Conservation (phyloP, 805 yeast genomes). For the Lachancea sp. region DNA sequence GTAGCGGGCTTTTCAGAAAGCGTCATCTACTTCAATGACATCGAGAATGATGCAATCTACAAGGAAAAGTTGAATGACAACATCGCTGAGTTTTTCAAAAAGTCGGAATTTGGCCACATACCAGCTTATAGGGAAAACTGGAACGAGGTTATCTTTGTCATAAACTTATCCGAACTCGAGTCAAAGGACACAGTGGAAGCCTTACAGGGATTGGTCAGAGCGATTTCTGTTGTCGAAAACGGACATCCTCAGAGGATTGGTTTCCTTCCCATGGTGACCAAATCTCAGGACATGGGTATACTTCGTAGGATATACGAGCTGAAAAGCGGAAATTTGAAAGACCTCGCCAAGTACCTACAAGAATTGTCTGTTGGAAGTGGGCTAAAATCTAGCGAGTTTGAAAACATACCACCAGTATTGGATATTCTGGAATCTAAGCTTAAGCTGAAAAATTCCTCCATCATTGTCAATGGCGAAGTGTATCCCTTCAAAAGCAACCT, state of each 20-base stretch:
- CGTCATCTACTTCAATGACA: constrained; percentile 70
- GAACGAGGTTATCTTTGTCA: constrained; percentile 63
- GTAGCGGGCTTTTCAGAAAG: constrained; percentile 31
- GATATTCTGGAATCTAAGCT: constrained; percentile 32
- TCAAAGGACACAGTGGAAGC: constrained; percentile 35
- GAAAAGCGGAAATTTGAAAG: constrained; percentile 12
- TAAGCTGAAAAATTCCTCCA: constrained; percentile 41
- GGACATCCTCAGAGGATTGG: constrained; percentile 79
- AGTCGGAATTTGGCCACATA: constrained; percentile 49
- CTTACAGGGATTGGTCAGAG: constrained; percentile 42
- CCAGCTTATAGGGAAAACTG: constrained; percentile 70
- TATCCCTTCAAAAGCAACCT: constrained; percentile 40
- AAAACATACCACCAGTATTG: constrained; percentile 14
- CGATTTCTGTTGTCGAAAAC: constrained; percentile 43
- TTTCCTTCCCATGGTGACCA: constrained; percentile 48
- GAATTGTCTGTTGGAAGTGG: constrained; percentile 11
- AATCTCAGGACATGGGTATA: constrained; percentile 14
- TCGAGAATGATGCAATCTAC: constrained; percentile 58
- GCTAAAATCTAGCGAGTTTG: constrained; percentile 7
- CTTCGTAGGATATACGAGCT: constrained; percentile 24
- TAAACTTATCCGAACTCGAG: constrained; percentile 43
- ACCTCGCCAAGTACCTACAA: constrained; percentile 18
- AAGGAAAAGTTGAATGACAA: constrained; percentile 38
- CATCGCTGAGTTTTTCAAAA: constrained; percentile 41
- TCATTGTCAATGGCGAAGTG: constrained; percentile 72